Evolutionary conservation across 148 eudicot species (phyloP).

Genomic region (Fallopia convolvulus): DNA sequence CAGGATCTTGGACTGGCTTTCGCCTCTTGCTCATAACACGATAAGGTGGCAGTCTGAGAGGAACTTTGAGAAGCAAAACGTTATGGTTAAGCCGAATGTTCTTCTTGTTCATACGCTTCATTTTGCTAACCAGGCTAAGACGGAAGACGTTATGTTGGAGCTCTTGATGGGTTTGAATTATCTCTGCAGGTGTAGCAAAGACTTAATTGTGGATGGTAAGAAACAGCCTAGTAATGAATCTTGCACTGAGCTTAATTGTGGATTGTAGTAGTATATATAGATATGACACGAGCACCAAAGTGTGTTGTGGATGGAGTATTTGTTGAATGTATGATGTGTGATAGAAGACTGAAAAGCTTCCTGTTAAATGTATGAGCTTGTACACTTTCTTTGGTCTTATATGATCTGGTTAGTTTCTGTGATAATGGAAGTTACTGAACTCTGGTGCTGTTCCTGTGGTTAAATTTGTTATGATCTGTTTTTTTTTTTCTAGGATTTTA

Average conservation of each 20-base stretch:
- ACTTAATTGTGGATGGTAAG: background rate
- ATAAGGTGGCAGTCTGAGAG: conserved; percentile 82
- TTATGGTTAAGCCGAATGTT: conserved; percentile 36
- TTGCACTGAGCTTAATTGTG: background rate
- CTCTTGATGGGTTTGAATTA: conserved; percentile 82
- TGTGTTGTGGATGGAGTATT: background rate
- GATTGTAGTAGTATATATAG: background rate
- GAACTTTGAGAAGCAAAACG: conserved; percentile 63
- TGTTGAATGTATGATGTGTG: no score
- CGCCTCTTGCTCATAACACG: conserved; percentile 85
- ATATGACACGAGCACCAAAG: background rate
- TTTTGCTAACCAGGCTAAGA: conserved; percentile 64
- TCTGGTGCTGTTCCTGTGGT: background rate
- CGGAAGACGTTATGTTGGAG: conserved; percentile 74
- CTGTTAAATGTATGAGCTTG: background rate
- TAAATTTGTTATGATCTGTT: background rate
- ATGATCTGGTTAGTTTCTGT: background rate
- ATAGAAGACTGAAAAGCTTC: no score
- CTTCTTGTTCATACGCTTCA: conserved; percentile 79
- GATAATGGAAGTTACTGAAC: background rate
- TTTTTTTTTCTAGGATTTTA: no score
- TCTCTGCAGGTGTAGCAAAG: conserved; percentile 45
- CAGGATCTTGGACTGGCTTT: conserved; percentile 73
- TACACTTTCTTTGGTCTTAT: background rate
- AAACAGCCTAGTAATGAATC: background rate